Conservation (phyloP, 116 monocot genomes). For the Cymodocea nodosa region DNA sequence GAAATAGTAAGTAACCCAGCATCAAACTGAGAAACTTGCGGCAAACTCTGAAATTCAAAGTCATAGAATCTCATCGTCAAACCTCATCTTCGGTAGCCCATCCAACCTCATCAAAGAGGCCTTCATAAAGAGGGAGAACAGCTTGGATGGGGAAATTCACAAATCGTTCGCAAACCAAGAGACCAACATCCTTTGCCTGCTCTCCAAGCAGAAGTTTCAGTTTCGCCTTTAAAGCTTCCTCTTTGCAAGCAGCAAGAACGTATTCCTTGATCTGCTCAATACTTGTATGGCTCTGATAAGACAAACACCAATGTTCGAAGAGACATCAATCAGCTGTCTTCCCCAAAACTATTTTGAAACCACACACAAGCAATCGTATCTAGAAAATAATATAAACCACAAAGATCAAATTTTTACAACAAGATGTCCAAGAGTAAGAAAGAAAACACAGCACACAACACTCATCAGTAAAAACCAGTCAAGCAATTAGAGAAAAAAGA, state of each 20-base stretch:
- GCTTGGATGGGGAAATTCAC: conserved; percentile 74
- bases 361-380: background rate
- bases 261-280: conserved; percentile 55
- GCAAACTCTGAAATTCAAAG: background rate
- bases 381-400: background rate
- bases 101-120: conserved; percentile 71
- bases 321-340: background rate
- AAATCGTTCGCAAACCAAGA: conserved; percentile 73
- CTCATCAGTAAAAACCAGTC: background rate
- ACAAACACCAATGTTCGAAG: background rate
- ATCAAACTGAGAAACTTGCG: too few species aligned
- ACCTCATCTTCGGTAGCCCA: conserved; percentile 99
- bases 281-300: conserved; percentile 39
- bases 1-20: background rate
- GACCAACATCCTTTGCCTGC: conserved; percentile 36
- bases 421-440: background rate
- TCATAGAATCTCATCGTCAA: conserved; percentile 3
- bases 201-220: conserved; percentile 37
- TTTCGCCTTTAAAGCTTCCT: conserved; percentile 32
- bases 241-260: conserved; percentile 36
- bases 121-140: conserved; percentile 68
- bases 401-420: background rate
- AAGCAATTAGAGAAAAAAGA: background rate
- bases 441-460: background rate
- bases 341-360: background rate